Evolutionary conservation across 2,329 filamentous ascomycete species (phyloP).

Genomic region (Exophiala aquamarina): DNA sequence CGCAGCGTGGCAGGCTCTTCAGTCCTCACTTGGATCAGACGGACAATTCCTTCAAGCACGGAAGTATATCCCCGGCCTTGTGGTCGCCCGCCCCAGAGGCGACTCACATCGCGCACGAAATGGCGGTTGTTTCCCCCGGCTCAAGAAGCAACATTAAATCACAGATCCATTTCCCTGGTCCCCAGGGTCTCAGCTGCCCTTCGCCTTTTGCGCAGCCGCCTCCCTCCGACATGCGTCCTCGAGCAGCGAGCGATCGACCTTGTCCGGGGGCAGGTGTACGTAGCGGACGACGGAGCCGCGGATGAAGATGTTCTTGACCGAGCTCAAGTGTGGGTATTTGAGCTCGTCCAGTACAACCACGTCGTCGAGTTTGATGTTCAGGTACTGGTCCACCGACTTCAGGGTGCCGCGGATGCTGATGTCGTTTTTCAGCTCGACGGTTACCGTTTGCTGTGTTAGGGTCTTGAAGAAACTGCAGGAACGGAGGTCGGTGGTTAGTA

Average conservation of each 20-base stretch:
- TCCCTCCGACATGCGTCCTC: conserved; percentile 91
- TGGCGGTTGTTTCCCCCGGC: no score
- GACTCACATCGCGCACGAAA: no score
- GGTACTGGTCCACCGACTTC: conserved; percentile 97
- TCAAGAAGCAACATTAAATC: no score
- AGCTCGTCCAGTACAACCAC: conserved; percentile 89
- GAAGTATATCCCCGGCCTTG: no score
- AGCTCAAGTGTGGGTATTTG: conserved; percentile 87
- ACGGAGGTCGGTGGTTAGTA: not conserved
- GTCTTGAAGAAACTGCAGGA: conserved; percentile 81
- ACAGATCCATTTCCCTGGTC: no score
- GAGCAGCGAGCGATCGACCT: conserved; percentile 80
- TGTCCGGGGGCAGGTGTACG: conserved; percentile 78
- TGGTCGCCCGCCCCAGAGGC: no score
- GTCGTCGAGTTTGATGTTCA: conserved; percentile 98
- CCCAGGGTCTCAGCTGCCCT: conserved; percentile 9
- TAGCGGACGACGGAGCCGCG: conserved; percentile 90
- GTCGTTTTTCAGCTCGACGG: conserved; percentile 98
- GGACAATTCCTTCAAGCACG: no score
- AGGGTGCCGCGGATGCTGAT: conserved; percentile 93
- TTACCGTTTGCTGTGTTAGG: conserved; percentile 94
- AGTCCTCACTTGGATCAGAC: no score
- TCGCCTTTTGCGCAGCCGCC: conserved; percentile 38
- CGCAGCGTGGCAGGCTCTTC: no score
- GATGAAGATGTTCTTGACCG: conserved; percentile 95